Evolutionary conservation across 2,329 filamentous ascomycete genomes (phyloP), one percentile per base, ranked within the genome.

Genomic region (Penicillium sp.): DNA sequence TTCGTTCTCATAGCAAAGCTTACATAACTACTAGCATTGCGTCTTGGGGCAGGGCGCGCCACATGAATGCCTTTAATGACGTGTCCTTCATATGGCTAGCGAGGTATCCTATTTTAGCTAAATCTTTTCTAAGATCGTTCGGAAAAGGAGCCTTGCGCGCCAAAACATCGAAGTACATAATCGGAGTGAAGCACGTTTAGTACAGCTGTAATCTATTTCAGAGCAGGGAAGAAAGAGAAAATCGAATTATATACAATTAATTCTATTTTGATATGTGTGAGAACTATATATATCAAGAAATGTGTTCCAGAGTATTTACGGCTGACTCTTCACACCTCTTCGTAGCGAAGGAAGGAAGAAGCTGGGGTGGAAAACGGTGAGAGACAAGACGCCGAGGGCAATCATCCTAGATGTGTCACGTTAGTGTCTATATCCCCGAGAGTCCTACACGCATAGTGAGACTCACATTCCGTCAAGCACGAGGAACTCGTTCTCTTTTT

Each of bases 391-490:
- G 1, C 78, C 76, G 13, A 83, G 65, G 5, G 76, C 78, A 56
- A 82, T 76, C 81, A 83, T 83, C 75, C 79, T 81, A 45, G 9
- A 11, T 49, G 2, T 15, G 1, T 44, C 49, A 46, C 13, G 53
- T 57, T n/a, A 41, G 38, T 9, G 6, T 7, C 41, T 21, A 26
- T 3, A 23, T 19, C 1, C 19, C 15, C 23, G 23, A 41, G 23
- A 5, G 30, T 30, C n/a, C 4, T 8, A 19, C 21, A 50, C 7
- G 21, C 21, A 49, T 23, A 46, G 21, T 7, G n/a, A 19, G 17
- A 78, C 79, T 75, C 66, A 81, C 79, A 79, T 79, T 72, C 80
- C 81, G 65, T 83, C 81, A 5, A 83, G 70, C 7, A 83, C 69
- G 23, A 83, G 70, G 60, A 83, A 83, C 60, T 82, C 80, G 6